A percentile compares a stretch with the other conserved stretches of the same genome.
Conservation (phyloP, 257 asterid species). For the Voacanga thouarsii region DNA sequence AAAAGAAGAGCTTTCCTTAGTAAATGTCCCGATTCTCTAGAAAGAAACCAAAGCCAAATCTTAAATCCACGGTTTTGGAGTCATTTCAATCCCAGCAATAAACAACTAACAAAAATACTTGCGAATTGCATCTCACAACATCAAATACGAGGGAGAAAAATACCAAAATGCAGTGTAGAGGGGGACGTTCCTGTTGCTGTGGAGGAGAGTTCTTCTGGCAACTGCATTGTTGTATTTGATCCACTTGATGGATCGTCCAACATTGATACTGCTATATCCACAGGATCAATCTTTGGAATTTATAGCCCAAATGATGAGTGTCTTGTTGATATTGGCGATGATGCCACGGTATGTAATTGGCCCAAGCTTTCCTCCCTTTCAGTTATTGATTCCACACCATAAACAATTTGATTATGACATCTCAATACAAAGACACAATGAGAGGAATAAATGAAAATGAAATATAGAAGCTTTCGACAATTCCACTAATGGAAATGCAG, state of each 20-base stretch:
- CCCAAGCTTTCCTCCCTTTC: not conserved
- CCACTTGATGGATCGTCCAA: conserved; percentile 97
- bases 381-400: not conserved
- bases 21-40: not conserved
- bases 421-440: no score
- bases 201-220: conserved; percentile 94
- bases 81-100: not conserved
- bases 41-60: not conserved
- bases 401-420: no score
- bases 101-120: not conserved
- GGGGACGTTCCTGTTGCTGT: conserved; percentile 98
- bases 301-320: conserved; percentile 88
- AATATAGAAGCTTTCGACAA: not conserved
- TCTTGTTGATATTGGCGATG: conserved; percentile 53
- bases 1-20: not conserved
- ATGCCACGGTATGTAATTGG: no score
- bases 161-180: conserved; percentile 97
- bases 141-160: not conserved
- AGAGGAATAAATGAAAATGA: no score
- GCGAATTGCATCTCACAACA: not conserved
- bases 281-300: conserved; percentile 92
- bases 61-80: not conserved
- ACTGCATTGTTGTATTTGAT: conserved; percentile 91
- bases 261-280: conserved; percentile 89
- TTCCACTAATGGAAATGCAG: no score